These are phyloP conservation scores for Edaphochlamys debaryana DNA, from an alignment of 139 green algal species.

Conservation along the genomic window DNA sequence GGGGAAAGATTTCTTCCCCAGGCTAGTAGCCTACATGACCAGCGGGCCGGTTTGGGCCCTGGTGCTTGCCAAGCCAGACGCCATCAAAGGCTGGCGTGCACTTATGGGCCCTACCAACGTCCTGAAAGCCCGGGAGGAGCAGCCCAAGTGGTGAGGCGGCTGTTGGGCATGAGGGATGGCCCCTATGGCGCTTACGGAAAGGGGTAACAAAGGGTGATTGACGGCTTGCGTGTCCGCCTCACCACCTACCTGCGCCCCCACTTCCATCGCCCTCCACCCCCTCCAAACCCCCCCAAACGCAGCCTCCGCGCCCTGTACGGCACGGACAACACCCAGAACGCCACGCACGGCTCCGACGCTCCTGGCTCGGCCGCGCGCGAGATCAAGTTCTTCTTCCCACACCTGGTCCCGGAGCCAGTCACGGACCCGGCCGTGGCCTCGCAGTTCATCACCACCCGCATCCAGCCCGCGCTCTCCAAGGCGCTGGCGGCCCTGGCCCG, in stretches of 20 bases:
- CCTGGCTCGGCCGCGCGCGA: conserved; percentile 70
- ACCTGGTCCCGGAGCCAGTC: conserved; percentile 44
- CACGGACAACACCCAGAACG: conserved; percentile 82
- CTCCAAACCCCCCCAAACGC: too few relatives aligned
- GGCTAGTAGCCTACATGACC: conserved; percentile 84
- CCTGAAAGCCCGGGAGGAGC: conserved; percentile 62
- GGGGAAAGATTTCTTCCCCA: conserved; percentile 80
- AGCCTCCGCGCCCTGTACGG: conserved; percentile 83
- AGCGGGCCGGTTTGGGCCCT: conserved; percentile 78
- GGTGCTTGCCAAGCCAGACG: conserved; percentile 71
- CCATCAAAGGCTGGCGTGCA: conserved; percentile 75
- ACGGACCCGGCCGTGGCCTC: conserved; percentile 27
- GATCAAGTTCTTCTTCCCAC: conserved; percentile 88
- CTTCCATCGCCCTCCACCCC: too few relatives aligned
- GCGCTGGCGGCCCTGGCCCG: conserved; percentile 79
- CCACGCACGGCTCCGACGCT: conserved; percentile 83
- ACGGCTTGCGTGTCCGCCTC: too few relatives aligned
- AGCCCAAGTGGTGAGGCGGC: conserved; percentile 66
- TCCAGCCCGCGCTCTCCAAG: conserved; percentile 74
- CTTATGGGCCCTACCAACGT: conserved; percentile 86
- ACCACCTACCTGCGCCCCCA: too few relatives aligned
- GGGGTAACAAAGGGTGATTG: too few relatives aligned
- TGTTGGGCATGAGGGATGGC: too few relatives aligned
- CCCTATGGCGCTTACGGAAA: too few relatives aligned
- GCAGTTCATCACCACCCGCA: conserved; percentile 64